phyloP scores from a whole-genome alignment of 176 grass and related monocot genomes.

The Eragrostis curvula region DNA sequence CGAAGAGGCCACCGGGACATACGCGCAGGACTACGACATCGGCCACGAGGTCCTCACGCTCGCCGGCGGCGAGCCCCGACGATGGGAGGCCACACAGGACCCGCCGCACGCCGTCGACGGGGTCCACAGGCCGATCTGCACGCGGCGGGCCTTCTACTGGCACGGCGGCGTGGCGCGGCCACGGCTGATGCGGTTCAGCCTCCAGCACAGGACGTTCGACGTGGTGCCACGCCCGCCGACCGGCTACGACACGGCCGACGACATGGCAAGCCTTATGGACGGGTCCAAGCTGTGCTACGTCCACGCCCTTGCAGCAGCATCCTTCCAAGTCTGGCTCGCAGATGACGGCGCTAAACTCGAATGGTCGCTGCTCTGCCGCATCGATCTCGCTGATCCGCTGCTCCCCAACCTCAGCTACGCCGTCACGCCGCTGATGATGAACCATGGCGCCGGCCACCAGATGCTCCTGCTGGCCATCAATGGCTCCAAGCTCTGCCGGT shows the following conservation, averaged over 20 bases:
- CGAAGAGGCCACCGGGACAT: not conserved
- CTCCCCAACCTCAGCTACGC: no score
- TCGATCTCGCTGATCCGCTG: not conserved
- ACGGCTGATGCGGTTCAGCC: not conserved
- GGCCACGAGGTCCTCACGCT: slow-evolving; percentile 7
- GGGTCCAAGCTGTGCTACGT: not conserved
- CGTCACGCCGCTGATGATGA: not conserved
- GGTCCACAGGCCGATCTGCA: not conserved
- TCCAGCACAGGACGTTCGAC: slow-evolving; percentile 29
- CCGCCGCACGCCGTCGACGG: not conserved
- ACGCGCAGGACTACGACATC: not conserved
- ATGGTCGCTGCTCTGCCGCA: slow-evolving; percentile 9
- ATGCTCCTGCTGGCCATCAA: no score
- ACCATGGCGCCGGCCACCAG: not conserved
- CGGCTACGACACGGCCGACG: not conserved
- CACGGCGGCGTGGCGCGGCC: accelerated
- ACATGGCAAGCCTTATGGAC: not conserved
- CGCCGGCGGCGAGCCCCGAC: no score
- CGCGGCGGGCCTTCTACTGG: slow-evolving; percentile 2
- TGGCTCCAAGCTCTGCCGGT: not conserved
- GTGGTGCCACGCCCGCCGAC: not conserved
- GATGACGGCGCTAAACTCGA: not conserved
- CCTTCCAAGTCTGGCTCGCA: not conserved
- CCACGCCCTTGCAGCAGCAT: not conserved
- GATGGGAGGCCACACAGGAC: not conserved